Evolutionary conservation across 306 rosid genomes (phyloP).

Genomic region (Ammopiptanthus mongolicus): DNA sequence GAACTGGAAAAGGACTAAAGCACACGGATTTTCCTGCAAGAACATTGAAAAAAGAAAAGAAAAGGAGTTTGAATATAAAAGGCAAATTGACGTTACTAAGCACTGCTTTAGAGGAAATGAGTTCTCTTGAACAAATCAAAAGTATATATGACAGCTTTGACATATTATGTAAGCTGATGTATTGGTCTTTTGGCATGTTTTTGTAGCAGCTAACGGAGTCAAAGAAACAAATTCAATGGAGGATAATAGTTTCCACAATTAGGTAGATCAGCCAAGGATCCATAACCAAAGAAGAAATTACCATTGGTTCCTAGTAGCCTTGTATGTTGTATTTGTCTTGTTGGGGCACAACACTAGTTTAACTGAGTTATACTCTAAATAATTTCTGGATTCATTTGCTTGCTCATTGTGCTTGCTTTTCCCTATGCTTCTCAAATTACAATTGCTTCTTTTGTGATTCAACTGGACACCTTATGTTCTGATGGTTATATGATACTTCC

Average conservation of each 20-base stretch:
- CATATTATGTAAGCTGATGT: neutral
- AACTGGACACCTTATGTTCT: neutral
- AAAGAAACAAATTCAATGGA: conserved; percentile 4
- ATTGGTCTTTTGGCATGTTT: neutral
- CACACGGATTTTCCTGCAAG: too few species aligned
- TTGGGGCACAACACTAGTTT: too few species aligned
- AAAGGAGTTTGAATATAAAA: too few species aligned
- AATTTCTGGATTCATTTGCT: conserved; percentile 2
- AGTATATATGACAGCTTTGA: neutral
- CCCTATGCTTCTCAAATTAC: conserved; percentile 9
- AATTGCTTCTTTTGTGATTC: conserved; percentile 15
- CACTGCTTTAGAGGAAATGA: neutral
- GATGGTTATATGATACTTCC: conserved; percentile 11
- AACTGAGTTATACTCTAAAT: conserved; percentile 2
- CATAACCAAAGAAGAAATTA: neutral
- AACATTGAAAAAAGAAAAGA: too few species aligned
- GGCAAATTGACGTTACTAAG: neutral
- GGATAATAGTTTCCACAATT: neutral
- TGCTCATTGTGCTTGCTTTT: neutral
- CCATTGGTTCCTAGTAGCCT: too few species aligned
- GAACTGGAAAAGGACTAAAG: too few species aligned
- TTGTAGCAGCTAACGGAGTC: conserved; percentile 9
- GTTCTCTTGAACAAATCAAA: neutral
- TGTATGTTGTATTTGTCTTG: too few species aligned
- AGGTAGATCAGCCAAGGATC: neutral